Evolutionary conservation across 768 basidiomycete species (phyloP).

Genomic region (Suillus spraguei): DNA sequence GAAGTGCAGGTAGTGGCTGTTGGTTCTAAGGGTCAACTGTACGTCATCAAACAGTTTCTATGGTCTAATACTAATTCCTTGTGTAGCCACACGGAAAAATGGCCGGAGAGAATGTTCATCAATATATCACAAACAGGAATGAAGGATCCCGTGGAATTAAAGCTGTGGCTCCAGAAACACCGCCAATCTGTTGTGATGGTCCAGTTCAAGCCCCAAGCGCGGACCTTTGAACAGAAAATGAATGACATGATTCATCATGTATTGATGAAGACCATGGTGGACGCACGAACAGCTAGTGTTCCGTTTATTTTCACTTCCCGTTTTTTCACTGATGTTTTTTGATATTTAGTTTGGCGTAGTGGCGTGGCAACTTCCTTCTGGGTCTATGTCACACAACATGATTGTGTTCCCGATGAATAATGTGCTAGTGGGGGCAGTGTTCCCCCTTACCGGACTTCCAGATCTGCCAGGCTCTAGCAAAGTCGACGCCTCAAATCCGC

Average conservation of each 20-base stretch:
- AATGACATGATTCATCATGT: conserved; percentile 48
- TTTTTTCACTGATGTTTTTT: neutral
- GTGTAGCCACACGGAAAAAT: conserved; percentile 50
- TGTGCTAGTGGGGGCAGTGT: conserved; percentile 49
- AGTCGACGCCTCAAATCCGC: conserved; percentile 15
- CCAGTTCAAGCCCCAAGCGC: conserved; percentile 38
- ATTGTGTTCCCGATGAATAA: conserved; percentile 46
- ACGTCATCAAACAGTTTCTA: conserved; percentile 22
- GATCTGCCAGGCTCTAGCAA: conserved; percentile 33
- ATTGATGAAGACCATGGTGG: conserved; percentile 44
- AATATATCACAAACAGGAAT: conserved; percentile 43
- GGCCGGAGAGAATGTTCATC: conserved; percentile 51
- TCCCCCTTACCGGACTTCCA: conserved; percentile 53
- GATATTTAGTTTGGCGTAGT: conserved; percentile 48
- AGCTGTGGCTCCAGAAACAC: conserved; percentile 49
- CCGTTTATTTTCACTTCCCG: neutral
- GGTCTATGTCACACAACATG: conserved; percentile 44
- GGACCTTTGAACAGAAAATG: conserved; percentile 33
- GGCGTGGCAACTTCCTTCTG: conserved; percentile 50
- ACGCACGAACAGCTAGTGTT: conserved; percentile 47
- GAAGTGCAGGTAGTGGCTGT: conserved; percentile 39
- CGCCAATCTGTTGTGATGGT: conserved; percentile 40
- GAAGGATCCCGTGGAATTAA: conserved; percentile 42
- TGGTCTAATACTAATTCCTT: conserved; percentile 11
- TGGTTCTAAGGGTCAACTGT: conserved; percentile 35